phyloP scores from a whole-genome alignment of 2,329 filamentous ascomycete species.

The Ophiostoma pallidulum region DNA sequence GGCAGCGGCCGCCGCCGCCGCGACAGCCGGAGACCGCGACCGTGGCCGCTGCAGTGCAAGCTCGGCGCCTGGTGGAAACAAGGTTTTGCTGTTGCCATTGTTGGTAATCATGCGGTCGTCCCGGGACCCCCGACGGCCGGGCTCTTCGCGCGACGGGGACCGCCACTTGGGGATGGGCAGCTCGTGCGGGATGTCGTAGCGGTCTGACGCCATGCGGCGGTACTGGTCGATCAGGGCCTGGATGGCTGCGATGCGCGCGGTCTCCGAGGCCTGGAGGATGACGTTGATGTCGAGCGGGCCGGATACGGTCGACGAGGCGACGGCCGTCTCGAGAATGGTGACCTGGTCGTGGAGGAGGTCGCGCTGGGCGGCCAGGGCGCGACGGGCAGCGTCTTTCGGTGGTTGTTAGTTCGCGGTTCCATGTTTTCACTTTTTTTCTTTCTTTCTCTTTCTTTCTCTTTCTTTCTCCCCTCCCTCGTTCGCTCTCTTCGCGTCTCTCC shows the following conservation, averaged over 20 bases:
- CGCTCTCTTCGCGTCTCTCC: too few relatives aligned
- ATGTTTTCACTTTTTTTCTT: too few relatives aligned
- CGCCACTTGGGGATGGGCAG: constrained; percentile 18
- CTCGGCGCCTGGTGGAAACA: neutral
- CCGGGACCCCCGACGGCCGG: neutral
- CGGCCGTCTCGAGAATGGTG: constrained; percentile 19
- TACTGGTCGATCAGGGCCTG: constrained; percentile 29
- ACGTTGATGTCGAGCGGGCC: constrained; percentile 26
- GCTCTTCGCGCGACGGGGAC: neutral
- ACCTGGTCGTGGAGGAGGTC: constrained; percentile 23
- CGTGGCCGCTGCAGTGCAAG: too few relatives aligned
- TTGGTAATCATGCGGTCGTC: neutral
- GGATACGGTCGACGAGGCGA: constrained; percentile 8
- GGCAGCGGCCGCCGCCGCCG: neutral
- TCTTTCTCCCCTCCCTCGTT: too few relatives aligned
- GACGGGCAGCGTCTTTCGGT: constrained; percentile 22
- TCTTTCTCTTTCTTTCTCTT: too few relatives aligned
- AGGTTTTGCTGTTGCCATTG: neutral
- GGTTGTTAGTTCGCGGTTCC: neutral
- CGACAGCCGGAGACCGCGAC: neutral
- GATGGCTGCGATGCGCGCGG: constrained; percentile 24
- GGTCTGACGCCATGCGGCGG: constrained; percentile 24
- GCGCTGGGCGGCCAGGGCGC: constrained; percentile 22
- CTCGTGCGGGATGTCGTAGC: constrained; percentile 21
- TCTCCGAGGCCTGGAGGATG: constrained; percentile 27